Percentiles rank a stretch among this genome's conserved stretches.
These are phyloP conservation scores for Echites panduratus DNA, from an alignment of 257 asterid species.

Conservation along the genomic window DNA sequence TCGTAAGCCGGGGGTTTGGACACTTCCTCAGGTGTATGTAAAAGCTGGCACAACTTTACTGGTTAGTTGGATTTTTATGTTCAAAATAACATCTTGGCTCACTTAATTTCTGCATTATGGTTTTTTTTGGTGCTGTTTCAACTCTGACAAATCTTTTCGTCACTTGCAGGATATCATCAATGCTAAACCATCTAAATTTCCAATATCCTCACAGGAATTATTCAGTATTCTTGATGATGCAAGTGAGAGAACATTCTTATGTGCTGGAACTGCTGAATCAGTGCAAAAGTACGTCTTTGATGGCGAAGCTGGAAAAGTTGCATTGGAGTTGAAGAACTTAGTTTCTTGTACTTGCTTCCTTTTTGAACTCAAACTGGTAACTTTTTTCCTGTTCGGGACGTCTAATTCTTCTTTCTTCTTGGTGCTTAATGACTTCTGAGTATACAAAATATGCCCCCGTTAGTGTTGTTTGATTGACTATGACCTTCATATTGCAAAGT, in stretches of 20 bases:
- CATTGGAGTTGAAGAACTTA: conserved; percentile 73
- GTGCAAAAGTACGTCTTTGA: conserved; percentile 68
- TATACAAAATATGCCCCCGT: background rate
- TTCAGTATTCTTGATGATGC: conserved; percentile 89
- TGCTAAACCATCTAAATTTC: conserved; percentile 53
- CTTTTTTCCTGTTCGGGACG: conserved; percentile 1
- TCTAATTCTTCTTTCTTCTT: background rate
- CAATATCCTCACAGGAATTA: conserved; percentile 66
- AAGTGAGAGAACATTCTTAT: conserved; percentile 84
- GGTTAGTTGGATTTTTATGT: conserved; percentile 39
- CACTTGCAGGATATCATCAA: conserved; percentile 73
- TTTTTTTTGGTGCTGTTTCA: background rate
- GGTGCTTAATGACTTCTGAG: background rate
- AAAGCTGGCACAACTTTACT: conserved; percentile 65
- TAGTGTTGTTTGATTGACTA: background rate
- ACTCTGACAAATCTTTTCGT: conserved; percentile 13
- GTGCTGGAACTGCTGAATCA: conserved; percentile 85
- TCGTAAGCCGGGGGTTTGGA: conserved; percentile 56
- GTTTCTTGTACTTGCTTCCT: conserved; percentile 80
- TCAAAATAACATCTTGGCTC: conserved; percentile 6
- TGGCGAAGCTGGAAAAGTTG: conserved; percentile 55
- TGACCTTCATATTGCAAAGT: background rate
- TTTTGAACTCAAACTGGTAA: conserved; percentile 84
- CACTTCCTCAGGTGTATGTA: conserved; percentile 64
- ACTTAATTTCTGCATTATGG: conserved; percentile 11